These are phyloP conservation scores for Stylosanthes scabra DNA, from an alignment of 331 rosid species.

Conservation along the genomic window DNA sequence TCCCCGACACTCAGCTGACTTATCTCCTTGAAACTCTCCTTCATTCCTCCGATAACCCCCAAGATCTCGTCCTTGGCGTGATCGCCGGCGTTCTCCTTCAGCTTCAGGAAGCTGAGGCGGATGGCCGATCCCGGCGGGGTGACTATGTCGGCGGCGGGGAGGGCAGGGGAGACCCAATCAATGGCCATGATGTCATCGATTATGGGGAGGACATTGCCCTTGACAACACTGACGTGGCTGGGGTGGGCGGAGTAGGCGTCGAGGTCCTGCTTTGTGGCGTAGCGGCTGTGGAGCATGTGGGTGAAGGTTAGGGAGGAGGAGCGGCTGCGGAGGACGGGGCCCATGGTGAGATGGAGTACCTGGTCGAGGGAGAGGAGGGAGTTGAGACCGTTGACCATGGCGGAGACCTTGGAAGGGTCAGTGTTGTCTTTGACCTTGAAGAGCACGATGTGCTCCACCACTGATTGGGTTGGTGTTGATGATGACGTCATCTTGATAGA, in stretches of 20 bases:
- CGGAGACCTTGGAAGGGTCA: slow-evolving; percentile 61
- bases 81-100: slow-evolving; percentile 63
- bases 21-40: slow-evolving; percentile 54
- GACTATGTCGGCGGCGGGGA: slow-evolving; percentile 42
- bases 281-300: slow-evolving; percentile 89
- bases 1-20: slow-evolving; percentile 65
- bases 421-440: slow-evolving; percentile 80
- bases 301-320: slow-evolving; percentile 73
- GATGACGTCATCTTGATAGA: slow-evolving; percentile 51
- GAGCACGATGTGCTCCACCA: slow-evolving; percentile 88
- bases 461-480: slow-evolving; percentile 26
- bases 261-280: slow-evolving; percentile 70
- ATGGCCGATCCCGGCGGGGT: slow-evolving; percentile 63
- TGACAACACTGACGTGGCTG: slow-evolving; percentile 68
- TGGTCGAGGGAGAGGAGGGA: slow-evolving; percentile 64
- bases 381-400: slow-evolving; percentile 63
- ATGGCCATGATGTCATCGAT: slow-evolving; percentile 89
- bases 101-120: slow-evolving; percentile 64
- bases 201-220: slow-evolving; percentile 70
- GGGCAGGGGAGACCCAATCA: slow-evolving; percentile 68
- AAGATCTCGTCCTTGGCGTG: slow-evolving; percentile 52
- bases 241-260: slow-evolving; percentile 65
- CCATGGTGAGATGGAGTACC: slow-evolving; percentile 73
- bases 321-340: slow-evolving; percentile 68
- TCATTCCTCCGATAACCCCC: slow-evolving; percentile 60